Conservation (phyloP, 2,329 filamentous ascomycete genomes). For the Aspergillus pseudoviridinutans region DNA sequence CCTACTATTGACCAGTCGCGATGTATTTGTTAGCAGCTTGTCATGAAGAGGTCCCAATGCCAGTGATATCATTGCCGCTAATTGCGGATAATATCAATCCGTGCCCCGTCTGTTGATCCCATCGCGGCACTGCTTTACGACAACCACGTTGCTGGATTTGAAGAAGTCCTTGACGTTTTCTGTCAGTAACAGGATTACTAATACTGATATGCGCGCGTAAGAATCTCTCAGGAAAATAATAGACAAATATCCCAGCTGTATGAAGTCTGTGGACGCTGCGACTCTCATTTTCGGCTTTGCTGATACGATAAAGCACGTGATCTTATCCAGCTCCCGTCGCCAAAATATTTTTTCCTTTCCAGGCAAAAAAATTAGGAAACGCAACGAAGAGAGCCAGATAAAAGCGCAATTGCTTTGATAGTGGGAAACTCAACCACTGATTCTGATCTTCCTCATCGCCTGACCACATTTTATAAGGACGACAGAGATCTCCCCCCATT, state of each 20-base stretch:
- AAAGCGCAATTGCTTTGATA: not conserved
- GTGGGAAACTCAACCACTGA: not conserved
- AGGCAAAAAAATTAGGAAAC: not conserved
- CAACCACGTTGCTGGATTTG: not conserved
- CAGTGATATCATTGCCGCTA: not conserved
- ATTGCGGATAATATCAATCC: not conserved
- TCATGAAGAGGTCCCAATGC: not conserved
- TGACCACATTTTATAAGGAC: not conserved
- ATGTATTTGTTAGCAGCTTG: not conserved
- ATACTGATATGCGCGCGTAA: not conserved
- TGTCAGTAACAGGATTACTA: not conserved
- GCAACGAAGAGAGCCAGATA: not conserved
- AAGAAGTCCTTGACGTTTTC: not conserved
- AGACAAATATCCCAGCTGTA: not conserved
- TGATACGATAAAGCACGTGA: conserved; percentile 10
- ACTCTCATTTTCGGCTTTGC: not conserved
- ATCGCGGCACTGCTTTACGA: not conserved
- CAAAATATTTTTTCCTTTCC: conserved; percentile 4
- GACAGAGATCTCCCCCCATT: not conserved
- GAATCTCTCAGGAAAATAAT: not conserved
- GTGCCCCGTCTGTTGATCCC: not conserved
- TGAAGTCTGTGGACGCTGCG: not conserved
- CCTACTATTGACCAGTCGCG: not conserved
- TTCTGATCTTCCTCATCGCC: not conserved
- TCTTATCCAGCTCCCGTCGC: conserved; percentile 6